These are phyloP conservation scores for Mycena vulgaris DNA, from an alignment of 768 basidiomycete genomes.

Conservation along the genomic window DNA sequence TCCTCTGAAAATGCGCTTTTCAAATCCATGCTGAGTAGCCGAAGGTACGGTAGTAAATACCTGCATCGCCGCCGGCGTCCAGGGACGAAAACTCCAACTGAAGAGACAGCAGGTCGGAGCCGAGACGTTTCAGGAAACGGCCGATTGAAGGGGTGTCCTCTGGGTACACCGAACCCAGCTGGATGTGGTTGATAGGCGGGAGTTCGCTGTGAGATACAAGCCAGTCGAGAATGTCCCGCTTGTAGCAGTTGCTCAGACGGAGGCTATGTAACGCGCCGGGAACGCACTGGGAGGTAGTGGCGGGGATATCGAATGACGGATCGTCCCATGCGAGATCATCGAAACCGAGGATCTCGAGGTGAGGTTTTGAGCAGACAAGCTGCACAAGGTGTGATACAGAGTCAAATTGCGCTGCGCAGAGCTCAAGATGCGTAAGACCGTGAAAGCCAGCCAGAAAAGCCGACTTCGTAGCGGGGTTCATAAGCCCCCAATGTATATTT, in stretches of 20 bases:
- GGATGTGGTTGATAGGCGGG: conserved; percentile 29
- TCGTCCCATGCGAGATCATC: conserved; percentile 38
- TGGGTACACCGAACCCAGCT: conserved; percentile 33
- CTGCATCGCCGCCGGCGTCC: conserved; percentile 38
- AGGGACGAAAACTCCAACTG: conserved; percentile 37
- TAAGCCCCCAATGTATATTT: conserved; percentile 33
- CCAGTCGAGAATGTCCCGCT: conserved; percentile 38
- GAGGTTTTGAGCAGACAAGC: conserved; percentile 37
- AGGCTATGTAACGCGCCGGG: conserved; percentile 25
- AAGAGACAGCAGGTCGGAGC: conserved; percentile 25
- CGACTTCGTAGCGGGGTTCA: conserved; percentile 27
- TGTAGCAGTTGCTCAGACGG: conserved; percentile 35
- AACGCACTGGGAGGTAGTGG: not conserved
- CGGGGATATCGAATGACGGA: conserved; percentile 18
- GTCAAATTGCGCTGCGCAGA: conserved; percentile 32
- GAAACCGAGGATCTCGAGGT: conserved; percentile 29
- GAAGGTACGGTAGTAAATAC: not conserved
- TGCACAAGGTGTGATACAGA: conserved; percentile 31
- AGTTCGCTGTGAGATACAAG: conserved; percentile 20
- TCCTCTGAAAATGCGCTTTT: conserved; percentile 21
- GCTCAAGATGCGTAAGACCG: conserved; percentile 27
- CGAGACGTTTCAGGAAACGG: conserved; percentile 30
- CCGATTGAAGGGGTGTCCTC: conserved; percentile 36
- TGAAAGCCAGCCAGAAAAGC: conserved; percentile 23
- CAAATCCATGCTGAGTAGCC: not conserved